These are phyloP conservation scores for Waltiozyma sp. DNA, from an alignment of 1,139 yeast species.

Conservation along the genomic window DNA sequence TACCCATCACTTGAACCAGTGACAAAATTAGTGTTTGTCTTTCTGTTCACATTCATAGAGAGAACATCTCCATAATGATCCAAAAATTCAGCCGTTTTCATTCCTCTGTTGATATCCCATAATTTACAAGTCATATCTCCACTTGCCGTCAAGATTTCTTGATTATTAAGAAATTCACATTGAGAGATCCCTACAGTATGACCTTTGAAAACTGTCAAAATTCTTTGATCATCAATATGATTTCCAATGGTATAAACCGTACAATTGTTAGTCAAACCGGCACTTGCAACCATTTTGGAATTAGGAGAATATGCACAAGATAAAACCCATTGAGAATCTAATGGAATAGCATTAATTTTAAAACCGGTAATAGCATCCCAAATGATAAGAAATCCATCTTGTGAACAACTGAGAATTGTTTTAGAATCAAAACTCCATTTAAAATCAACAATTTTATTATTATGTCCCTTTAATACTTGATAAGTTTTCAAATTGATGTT, in stretches of 20 bases:
- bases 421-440: constrained; percentile 58
- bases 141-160: constrained; percentile 55
- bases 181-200: constrained; percentile 79
- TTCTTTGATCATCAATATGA: constrained; percentile 26
- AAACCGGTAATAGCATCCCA: constrained; percentile 77
- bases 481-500: constrained; percentile 24
- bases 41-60: constrained; percentile 29
- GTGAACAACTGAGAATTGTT: constrained; percentile 61
- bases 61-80: constrained; percentile 82
- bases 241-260: constrained; percentile 48
- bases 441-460: constrained; percentile 58
- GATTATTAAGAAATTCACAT: constrained; percentile 50
- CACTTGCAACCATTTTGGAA: constrained; percentile 59
- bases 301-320: constrained; percentile 65
- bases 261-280: constrained; percentile 73
- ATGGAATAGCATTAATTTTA: constrained; percentile 58
- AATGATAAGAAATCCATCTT: constrained; percentile 74
- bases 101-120: constrained; percentile 70
- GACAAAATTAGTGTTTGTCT: constrained; percentile 32
- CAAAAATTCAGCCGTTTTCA: constrained; percentile 41
- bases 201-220: constrained; percentile 52
- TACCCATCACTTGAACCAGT: constrained; percentile 73
- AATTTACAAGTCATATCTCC: constrained; percentile 76
- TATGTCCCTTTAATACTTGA: constrained; percentile 55
- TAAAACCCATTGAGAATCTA: constrained; percentile 71